Evolutionary conservation across 768 basidiomycete species (phyloP).

Genomic region (Auricularia cornea): DNA sequence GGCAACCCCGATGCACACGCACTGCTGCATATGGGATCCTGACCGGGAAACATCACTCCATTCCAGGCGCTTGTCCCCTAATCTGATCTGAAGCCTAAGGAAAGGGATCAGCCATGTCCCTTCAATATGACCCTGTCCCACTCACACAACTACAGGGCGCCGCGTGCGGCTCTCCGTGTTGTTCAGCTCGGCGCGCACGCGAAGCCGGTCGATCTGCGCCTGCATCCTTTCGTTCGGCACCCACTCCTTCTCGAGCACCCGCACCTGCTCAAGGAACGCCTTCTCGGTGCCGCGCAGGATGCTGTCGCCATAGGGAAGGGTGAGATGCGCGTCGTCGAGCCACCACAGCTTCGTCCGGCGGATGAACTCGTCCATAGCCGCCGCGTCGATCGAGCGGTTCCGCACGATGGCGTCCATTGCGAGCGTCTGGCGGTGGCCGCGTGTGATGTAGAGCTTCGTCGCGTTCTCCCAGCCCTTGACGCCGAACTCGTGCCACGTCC

Average conservation of each 20-base stretch:
- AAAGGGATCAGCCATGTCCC: background rate
- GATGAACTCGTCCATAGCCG: background rate
- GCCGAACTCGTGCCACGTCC: background rate
- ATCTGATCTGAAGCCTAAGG: background rate
- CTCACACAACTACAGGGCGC: background rate
- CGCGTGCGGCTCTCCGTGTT: background rate
- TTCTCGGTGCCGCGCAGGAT: background rate
- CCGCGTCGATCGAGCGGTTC: background rate
- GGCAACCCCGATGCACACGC: background rate
- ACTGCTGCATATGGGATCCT: background rate
- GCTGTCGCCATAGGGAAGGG: background rate
- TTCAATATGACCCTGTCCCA: background rate
- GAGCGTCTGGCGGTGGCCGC: background rate
- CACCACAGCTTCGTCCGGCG: background rate
- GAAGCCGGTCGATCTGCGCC: background rate
- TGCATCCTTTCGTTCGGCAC: background rate
- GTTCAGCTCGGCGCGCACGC: background rate
- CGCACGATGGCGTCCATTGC: background rate
- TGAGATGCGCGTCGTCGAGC: background rate
- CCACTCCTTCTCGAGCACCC: background rate
- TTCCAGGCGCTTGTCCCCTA: background rate
- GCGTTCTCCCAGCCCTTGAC: background rate
- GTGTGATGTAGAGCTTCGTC: background rate
- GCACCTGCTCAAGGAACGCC: background rate
- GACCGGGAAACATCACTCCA: background rate